phyloP scores from a whole-genome alignment of 768 basidiomycete species.

The Podaxis sp. region DNA sequence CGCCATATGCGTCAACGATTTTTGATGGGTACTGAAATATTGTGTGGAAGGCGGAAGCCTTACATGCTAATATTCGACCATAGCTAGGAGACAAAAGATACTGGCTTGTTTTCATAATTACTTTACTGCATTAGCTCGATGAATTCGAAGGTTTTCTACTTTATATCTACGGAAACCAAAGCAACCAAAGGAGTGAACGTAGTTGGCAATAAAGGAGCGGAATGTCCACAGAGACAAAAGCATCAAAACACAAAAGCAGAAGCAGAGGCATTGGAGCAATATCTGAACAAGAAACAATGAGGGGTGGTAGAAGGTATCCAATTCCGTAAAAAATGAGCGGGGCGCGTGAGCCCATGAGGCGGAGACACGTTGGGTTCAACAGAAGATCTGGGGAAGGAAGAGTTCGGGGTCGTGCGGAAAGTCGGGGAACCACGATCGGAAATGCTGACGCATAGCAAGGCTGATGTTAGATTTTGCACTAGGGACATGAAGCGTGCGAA shows the following conservation, averaged over 20 bases:
- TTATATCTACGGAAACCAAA: conserved; percentile 1
- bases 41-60: background rate
- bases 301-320: background rate
- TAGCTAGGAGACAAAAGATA: conserved; percentile 1
- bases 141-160: conserved; percentile 4
- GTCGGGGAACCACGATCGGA: conserved; percentile 16
- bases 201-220: conserved; percentile 12
- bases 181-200: conserved; percentile 1
- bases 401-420: conserved; percentile 8
- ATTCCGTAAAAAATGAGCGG: background rate
- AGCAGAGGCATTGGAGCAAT: background rate
- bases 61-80: background rate
- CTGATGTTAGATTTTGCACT: conserved; percentile 7
- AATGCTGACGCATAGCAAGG: conserved; percentile 5
- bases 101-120: conserved; percentile 4
- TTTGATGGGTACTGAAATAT: too few species aligned
- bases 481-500: conserved; percentile 8
- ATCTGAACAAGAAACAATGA: background rate
- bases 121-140: conserved; percentile 9
- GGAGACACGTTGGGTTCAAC: background rate
- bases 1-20: too few species aligned
- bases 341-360: background rate
- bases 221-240: conserved; percentile 10
- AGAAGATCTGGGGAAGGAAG: conserved; percentile 11
- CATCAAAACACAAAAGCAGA: background rate